Base-by-base conservation (phyloP, 768 basidiomycete species). In the Trametes meyenii region DNA sequence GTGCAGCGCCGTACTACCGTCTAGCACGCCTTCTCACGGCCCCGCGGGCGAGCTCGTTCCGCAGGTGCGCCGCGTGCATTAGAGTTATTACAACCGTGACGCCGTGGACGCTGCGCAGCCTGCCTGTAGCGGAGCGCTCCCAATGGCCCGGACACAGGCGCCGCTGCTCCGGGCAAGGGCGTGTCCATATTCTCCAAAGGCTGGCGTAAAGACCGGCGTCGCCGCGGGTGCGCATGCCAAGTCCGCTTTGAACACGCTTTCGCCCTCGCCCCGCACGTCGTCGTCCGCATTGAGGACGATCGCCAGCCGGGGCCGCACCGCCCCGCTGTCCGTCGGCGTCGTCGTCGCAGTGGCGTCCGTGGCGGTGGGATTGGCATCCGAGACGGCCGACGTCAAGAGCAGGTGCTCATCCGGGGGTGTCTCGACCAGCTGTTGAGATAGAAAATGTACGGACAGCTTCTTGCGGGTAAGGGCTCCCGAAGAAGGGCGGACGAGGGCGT, bases 401-500 rank as follows among this genome's bases (percentile, higher is more conserved):
- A 43, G 24, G 12, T 44, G 29, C 29, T 33, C 29, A 8, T 33
- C 48, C n/a, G 48, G 50, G 33, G 55, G 14, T 8, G 45, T 40
- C 4, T 54, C 65, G n/a, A 23, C 44, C 21, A 64, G 24, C 50
- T 69, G 60, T 35, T 69, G 63, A 14, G 70, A 67, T 21, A 67
- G 40, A 17, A 71, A 61, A 16, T 71, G 69, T 13, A 64, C 44
- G n/a, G 69, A 69, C 17, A 71, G 38, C 57, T 70, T 71, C 69
- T 62, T 66, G 29, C 70, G 69, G 7, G 60, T 40, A 2, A 40
- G 21, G 21, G 29, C 23, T 19, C 48, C 49, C 5, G 55, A 50
- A n/a, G 64, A 60, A 5, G 70, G 70, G 16, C 53, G 48, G 16
- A 70, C 50, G 51, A 56, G 60, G 13, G 53, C 39, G 58, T 71